These are phyloP conservation scores for Plasmodiophora brassicae DNA, from an alignment of 208 protist genomes.

Conservation along the genomic window DNA sequence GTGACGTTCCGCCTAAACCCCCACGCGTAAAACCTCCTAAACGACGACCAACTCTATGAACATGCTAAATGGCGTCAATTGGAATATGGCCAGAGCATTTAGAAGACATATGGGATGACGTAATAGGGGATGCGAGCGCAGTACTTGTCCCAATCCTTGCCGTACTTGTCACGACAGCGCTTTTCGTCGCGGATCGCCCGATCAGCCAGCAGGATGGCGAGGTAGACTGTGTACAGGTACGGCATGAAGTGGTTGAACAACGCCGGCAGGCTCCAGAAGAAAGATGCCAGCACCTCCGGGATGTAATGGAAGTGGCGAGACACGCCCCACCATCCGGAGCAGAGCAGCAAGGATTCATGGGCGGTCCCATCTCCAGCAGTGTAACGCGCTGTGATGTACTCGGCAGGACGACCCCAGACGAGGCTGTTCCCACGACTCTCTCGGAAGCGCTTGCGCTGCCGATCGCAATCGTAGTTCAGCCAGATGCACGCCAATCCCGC, in stretches of 20 bases:
- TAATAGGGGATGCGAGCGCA: slow-evolving; percentile 78
- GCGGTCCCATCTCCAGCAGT: too few species aligned
- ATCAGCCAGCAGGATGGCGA: slow-evolving; percentile 34
- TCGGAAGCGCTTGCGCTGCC: too few species aligned
- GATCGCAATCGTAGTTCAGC: slow-evolving; percentile 37
- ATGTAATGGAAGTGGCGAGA: slow-evolving; percentile 44
- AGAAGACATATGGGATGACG: slow-evolving; percentile 86
- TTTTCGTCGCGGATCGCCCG: slow-evolving; percentile 15
- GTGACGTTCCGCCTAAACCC: too few species aligned
- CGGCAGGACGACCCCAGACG: too few species aligned
- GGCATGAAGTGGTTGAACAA: slow-evolving; percentile 30
- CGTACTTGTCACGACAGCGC: slow-evolving; percentile 48
- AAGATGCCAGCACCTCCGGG: slow-evolving; percentile 5
- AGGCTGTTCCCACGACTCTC: too few species aligned
- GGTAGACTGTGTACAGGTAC: slow-evolving; percentile 37
- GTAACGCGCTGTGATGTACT: too few species aligned
- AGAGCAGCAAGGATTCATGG: neutral
- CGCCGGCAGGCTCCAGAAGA: slow-evolving; percentile 40
- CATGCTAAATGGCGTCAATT: too few species aligned
- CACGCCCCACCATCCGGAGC: slow-evolving; percentile 37
- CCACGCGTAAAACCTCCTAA: too few species aligned
- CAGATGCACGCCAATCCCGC: slow-evolving; percentile 25
- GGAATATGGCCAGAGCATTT: too few species aligned
- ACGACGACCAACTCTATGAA: too few species aligned
- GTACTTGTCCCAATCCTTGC: slow-evolving; percentile 80